Evolutionary conservation across 2,329 filamentous ascomycete species (phyloP).

Genomic region (Cercospora zeina): DNA sequence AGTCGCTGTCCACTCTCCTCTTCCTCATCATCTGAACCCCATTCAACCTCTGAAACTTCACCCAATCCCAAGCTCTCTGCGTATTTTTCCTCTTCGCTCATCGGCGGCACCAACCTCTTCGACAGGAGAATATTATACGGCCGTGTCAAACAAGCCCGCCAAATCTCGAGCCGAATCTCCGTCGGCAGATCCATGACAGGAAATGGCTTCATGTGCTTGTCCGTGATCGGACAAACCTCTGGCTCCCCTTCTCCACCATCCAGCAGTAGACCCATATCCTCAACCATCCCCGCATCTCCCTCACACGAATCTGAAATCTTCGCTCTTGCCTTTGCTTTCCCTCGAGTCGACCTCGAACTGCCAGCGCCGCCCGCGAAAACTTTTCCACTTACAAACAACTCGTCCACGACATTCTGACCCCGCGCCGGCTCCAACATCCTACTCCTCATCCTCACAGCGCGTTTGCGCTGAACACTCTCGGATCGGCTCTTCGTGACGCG

Average conservation of each 20-base stretch:
- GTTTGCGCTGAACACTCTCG: constrained; percentile 1
- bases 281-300: constrained; percentile 11
- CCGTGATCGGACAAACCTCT: constrained; percentile 27
- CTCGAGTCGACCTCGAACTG: constrained; percentile 2
- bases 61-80: neutral
- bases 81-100: constrained; percentile 13
- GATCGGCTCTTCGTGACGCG: constrained; percentile 24
- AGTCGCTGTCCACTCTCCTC: neutral
- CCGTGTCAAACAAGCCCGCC: constrained; percentile 42
- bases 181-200: constrained; percentile 48
- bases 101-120: constrained; percentile 28
- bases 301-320: constrained; percentile 8
- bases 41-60: neutral
- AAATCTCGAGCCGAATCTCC: constrained; percentile 51
- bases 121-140: constrained; percentile 39
- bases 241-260: constrained; percentile 4
- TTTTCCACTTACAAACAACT: constrained; percentile 12
- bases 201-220: constrained; percentile 35
- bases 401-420: constrained; percentile 25
- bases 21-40: constrained; percentile 15
- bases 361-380: neutral
- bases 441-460: constrained; percentile 23
- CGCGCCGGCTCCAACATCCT: constrained; percentile 24
- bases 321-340: constrained; percentile 21
- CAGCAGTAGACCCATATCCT: neutral